Evolutionary conservation across 768 basidiomycete species (phyloP), one percentile per base, ranked within the genome.

Genomic region (Lentinula boryana): DNA sequence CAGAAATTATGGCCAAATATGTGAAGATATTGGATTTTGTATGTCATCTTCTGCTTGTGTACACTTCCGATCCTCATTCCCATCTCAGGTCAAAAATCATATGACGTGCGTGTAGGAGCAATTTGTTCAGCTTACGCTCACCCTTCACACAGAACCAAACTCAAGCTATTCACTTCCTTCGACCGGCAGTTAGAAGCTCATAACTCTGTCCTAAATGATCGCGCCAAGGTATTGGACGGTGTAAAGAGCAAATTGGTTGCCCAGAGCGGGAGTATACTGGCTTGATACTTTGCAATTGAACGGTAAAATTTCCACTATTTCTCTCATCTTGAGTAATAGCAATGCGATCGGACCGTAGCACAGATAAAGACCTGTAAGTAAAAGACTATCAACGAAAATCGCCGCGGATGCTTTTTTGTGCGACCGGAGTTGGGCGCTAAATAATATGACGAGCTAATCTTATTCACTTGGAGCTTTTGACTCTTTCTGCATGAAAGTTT

Each of bases 21-120:
- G 62, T 63, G 10, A 76, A 77, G 65, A 70, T 84, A 27, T 67
- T 85, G 35, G 81, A 84, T 60, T 77, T 78, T 44, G 84, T 84
- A 62, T 63, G 82, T 76, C 5, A 27, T 18, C 38, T 31, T 16
- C 21, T 54, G 44, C 18, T 48, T 35, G 46, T 49, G 8, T 18
- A 33, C 50, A 55, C 44, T 50, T 38, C 53, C 8, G 16, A 21
- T 48, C 1, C 18, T 12, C 18, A 27, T 31, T 12, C 32, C 16
- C 44, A 23, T 49, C 35, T 23, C 62, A 81, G 79, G 75, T 74
- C 1, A 84, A 84, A 65, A 71, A 76, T 18, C 77, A 82, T 59
- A 79, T 85, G 76, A 71, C 69, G 81, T 84, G 51, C 61, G 77
- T 69, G 10, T 15, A 38, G 27, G 31, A 41, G 52, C 60, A 46